Conservation (phyloP, 768 basidiomycete species). For the Suillus decipiens region DNA sequence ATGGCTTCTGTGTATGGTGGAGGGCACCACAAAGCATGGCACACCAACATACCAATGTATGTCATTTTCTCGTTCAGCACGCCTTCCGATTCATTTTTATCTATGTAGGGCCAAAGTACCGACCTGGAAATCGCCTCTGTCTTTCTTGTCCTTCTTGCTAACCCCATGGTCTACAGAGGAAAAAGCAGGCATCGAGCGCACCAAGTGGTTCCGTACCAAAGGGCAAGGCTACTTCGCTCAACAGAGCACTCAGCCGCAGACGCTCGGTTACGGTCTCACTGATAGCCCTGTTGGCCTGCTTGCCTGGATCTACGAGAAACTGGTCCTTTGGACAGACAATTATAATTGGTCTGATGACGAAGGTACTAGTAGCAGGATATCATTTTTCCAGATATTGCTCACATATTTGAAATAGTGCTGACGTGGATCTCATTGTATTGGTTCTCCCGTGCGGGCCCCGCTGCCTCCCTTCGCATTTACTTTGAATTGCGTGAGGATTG, state of each 20-base stretch:
- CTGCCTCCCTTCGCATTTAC: slow-evolving; percentile 60
- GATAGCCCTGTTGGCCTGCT: slow-evolving; percentile 60
- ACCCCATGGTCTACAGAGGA: slow-evolving; percentile 32
- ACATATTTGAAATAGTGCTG: slow-evolving; percentile 41
- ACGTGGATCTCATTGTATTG: slow-evolving; percentile 62
- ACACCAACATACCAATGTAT: slow-evolving; percentile 49
- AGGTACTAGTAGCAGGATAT: slow-evolving; percentile 32
- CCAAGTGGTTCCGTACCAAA: slow-evolving; percentile 17
- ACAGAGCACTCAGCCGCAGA: slow-evolving; percentile 50
- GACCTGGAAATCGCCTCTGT: slow-evolving; percentile 26
- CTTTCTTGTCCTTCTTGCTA: slow-evolving; percentile 30
- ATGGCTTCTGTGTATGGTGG: slow-evolving; percentile 40
- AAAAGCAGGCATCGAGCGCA: slow-evolving; percentile 22
- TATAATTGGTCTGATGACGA: slow-evolving; percentile 64
- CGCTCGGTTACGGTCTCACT: slow-evolving; percentile 52
- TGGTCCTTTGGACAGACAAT: slow-evolving; percentile 48
- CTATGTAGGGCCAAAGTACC: slow-evolving; percentile 27
- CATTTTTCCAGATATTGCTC: neutral
- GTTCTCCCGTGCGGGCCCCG: slow-evolving; percentile 60
- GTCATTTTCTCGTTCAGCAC: neutral
- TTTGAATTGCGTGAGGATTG: slow-evolving; percentile 40
- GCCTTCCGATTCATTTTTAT: neutral
- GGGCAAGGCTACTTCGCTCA: slow-evolving; percentile 34
- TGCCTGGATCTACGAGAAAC: slow-evolving; percentile 56
- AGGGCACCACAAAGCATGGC: slow-evolving; percentile 51